Evolutionary conservation across 2,329 filamentous ascomycete genomes (phyloP), one percentile per base, ranked within the genome.

Genomic region (Fusarium buxicola): DNA sequence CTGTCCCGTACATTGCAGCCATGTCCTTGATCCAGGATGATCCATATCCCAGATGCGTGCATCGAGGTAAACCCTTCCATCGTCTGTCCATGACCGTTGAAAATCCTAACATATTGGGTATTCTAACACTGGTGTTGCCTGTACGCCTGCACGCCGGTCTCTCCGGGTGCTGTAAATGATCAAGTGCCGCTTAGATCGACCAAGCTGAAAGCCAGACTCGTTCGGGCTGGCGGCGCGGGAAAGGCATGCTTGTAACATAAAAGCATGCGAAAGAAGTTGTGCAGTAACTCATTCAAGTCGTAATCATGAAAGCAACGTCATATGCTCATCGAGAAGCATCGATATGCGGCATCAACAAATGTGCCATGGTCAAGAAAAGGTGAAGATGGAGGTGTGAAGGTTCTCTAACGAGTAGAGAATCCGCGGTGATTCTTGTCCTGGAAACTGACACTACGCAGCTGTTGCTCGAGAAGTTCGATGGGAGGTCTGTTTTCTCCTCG

Each of bases 401-500:
- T 41, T 50, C 47, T 41, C 68, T 54, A 71, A 54, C 55, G 62
- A 56, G 56, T 57, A 31, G 51, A 51, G 18, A 59, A 51, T 45
- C 55, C 53, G 48, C 49, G 58, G 24, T 44, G 49, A 32, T 43
- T 53, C 32, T 62, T 65, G 53, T 47, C 52, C 39, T 65, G 66
- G 40, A 65, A 52, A 28, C 45, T 57, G 40, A 46, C 40, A 35
- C 52, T 55, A 25, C 58, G 64, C 15, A 65, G 40, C 15, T 65
- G 47, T 24, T 60, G 57, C 25, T 58, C 55, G n/a, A 65, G 45
- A 45, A 57, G 51, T 34, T 70, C 68, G 15, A 54, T 46, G 0
- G 79, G 80, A 30, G 78, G 81, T 21, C 76, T 73, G 63, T 84
- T 84, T 72, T 84, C 81, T 16, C 76, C 75, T 32, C 74, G 74